Evolutionary conservation across 1,139 yeast species (phyloP).

Genomic region (Geotrichum australiense): DNA sequence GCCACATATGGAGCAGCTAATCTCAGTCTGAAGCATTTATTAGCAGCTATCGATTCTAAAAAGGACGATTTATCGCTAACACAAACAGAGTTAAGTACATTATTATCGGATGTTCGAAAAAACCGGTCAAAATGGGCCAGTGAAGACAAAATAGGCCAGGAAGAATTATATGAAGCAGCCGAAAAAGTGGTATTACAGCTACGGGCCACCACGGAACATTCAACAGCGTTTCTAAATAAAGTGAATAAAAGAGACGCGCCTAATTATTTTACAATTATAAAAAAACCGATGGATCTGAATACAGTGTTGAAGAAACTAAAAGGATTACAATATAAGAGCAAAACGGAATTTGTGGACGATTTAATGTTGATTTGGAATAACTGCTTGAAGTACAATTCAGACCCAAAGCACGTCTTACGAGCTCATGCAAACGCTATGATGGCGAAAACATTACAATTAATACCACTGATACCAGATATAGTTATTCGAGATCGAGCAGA

Average conservation of each 20-base stretch:
- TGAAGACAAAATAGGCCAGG: conserved; percentile 93
- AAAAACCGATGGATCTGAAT: conserved; percentile 93
- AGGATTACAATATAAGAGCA: conserved; percentile 70
- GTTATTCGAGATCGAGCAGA: conserved; percentile 74
- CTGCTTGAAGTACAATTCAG: conserved; percentile 88
- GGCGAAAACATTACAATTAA: conserved; percentile 66
- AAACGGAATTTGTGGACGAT: conserved; percentile 86
- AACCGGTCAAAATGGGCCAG: conserved; percentile 96
- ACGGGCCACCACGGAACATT: conserved; percentile 90
- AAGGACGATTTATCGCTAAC: conserved; percentile 68
- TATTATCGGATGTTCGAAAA: conserved; percentile 87
- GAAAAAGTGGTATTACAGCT: conserved; percentile 89
- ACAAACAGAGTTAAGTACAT: conserved; percentile 77
- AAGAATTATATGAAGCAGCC: conserved; percentile 93
- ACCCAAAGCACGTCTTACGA: conserved; percentile 85
- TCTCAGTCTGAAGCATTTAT: conserved; percentile 69
- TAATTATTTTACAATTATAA: conserved; percentile 81
- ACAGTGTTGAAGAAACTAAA: conserved; percentile 89
- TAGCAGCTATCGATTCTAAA: conserved; percentile 69
- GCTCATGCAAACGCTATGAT: conserved; percentile 97
- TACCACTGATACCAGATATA: conserved; percentile 85
- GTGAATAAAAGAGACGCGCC: conserved; percentile 98
- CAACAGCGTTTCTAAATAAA: conserved; percentile 89
- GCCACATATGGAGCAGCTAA: conserved; percentile 73
- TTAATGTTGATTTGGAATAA: conserved; percentile 92